phyloP scores from a whole-genome alignment of 192 early-diverging fungal genomes.

The Umbelopsis vinacea region DNA sequence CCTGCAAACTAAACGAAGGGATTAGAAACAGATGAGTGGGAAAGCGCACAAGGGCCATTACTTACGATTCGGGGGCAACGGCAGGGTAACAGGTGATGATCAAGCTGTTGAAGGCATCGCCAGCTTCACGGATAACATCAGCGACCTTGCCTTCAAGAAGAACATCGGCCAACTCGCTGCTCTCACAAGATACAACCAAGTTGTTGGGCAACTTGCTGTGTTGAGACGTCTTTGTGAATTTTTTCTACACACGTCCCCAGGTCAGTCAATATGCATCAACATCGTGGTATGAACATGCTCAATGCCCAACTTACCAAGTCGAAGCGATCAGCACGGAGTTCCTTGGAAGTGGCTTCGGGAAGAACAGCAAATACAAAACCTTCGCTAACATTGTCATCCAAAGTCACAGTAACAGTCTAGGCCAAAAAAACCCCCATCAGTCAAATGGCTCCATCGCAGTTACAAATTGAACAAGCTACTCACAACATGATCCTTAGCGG shows the following conservation, averaged over 20 bases:
- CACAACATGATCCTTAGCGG: constrained; percentile 45
- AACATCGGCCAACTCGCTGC: constrained; percentile 36
- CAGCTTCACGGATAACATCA: constrained; percentile 20
- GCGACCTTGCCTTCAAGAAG: constrained; percentile 29
- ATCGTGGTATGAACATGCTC: constrained; percentile 38
- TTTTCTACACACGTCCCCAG: constrained; percentile 1
- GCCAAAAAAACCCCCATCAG: background rate
- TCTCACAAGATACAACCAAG: constrained; percentile 32
- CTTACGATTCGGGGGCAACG: constrained; percentile 33
- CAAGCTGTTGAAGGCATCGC: constrained; percentile 29
- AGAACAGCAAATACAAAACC: constrained; percentile 75
- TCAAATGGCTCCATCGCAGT: constrained; percentile 3
- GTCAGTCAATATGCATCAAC: constrained; percentile 39
- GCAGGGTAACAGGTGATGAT: constrained; percentile 37
- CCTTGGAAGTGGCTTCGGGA: constrained; percentile 54
- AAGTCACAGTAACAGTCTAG: constrained; percentile 41
- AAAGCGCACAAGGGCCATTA: background rate
- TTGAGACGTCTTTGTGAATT: constrained; percentile 22
- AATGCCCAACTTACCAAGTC: constrained; percentile 33
- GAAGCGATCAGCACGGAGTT: constrained; percentile 63
- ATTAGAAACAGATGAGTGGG: background rate
- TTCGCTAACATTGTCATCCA: constrained; percentile 49
- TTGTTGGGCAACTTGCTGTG: constrained; percentile 23
- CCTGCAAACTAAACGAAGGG: constrained; percentile 24
- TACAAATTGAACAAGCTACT: constrained; percentile 39